Conservation (phyloP, 23 red algal genomes). For the Pyropia haitanensis region DNA sequence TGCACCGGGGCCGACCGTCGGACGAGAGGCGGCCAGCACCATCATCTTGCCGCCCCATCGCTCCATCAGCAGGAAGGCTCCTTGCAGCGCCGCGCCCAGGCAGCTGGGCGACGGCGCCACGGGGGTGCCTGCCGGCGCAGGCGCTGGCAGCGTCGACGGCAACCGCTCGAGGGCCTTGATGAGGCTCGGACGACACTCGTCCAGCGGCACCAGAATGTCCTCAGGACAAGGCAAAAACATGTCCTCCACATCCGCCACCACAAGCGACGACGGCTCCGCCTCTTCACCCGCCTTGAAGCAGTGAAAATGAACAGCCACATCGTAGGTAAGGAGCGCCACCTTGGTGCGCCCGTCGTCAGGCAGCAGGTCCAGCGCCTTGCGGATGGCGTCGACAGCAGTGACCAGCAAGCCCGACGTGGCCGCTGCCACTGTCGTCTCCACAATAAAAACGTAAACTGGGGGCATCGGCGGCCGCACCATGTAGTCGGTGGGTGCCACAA, state of each 20-base stretch:
- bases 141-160: too few relatives aligned
- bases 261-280: constrained; percentile 48
- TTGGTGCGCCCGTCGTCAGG: constrained; percentile 78
- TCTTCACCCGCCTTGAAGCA: constrained; percentile 38
- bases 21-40: constrained; percentile 61
- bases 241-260: constrained; percentile 84
- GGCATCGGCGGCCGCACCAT: constrained; percentile 99
- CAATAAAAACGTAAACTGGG: constrained; percentile 93
- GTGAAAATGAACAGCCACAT: constrained; percentile 69
- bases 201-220: constrained; percentile 62
- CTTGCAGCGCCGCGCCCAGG: constrained; percentile 64
- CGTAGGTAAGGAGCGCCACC: constrained; percentile 80
- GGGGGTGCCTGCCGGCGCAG: constrained; percentile 3
- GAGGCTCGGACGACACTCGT: constrained; percentile 69
- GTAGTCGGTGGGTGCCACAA: constrained; percentile 96
- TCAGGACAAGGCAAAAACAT: constrained; percentile 83
- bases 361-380: constrained; percentile 63
- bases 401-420: constrained; percentile 53
- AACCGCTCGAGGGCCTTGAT: constrained; percentile 56
- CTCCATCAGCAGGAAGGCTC: constrained; percentile 62
- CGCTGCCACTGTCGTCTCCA: constrained; percentile 73
- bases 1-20: constrained; percentile 64
- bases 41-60: constrained; percentile 86
- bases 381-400: constrained; percentile 55
- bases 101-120: constrained; percentile 25